Evolutionary conservation across 2,329 filamentous ascomycete genomes (phyloP), one percentile per base, ranked within the genome.

Genomic region (Karstenula rhodostoma): DNA sequence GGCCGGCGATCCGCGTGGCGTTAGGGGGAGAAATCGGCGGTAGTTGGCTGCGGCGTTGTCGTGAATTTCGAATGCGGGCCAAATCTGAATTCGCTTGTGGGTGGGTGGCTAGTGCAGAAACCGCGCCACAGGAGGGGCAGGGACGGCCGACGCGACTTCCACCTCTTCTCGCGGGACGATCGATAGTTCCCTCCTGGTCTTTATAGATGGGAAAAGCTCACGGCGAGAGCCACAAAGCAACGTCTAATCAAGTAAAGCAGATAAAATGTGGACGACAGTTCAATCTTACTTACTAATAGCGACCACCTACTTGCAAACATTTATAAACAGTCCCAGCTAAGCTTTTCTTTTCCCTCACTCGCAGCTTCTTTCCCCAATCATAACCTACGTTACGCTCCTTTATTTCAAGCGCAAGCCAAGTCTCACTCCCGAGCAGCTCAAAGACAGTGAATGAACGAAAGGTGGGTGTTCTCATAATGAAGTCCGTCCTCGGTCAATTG

Each of bases 391-490:
- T 37, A 58, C 72, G 58, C 23, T 75, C 33, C 54, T 73, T 19
- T 73, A 73, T 57, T 29, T 75, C 23, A 73, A 69, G 2, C 64
- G 72, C 44, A 69, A 61, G 13, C 57, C 67, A 22, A 46, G 44
- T 27, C 56, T 74, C 42, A 67, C 68, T 4, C 58, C 68, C 12
- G 64, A 71, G 5, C 42, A 73, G 47, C 74, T 76, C 67, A 67
- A 65, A 33, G 57, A 72, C 33, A 58, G 73, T 62, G 73, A n/a
- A n/a, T n/a, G n/a, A n/a, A 67, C 54, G 73, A 76, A 44, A 66
- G 65, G n/a, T n/a, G n/a, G n/a, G n/a, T n/a, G n/a, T n/a, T n/a
- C n/a, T n/a, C n/a, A n/a, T 74, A 2, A 58, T 63, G 4, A 58
- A 69, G 50, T 67, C 66, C 1, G 59, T 74, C 25, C 59, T 65